phyloP scores from a whole-genome alignment of 1,284 basidiomycete genomes.

The Austroboletus novae-zelandiae region DNA sequence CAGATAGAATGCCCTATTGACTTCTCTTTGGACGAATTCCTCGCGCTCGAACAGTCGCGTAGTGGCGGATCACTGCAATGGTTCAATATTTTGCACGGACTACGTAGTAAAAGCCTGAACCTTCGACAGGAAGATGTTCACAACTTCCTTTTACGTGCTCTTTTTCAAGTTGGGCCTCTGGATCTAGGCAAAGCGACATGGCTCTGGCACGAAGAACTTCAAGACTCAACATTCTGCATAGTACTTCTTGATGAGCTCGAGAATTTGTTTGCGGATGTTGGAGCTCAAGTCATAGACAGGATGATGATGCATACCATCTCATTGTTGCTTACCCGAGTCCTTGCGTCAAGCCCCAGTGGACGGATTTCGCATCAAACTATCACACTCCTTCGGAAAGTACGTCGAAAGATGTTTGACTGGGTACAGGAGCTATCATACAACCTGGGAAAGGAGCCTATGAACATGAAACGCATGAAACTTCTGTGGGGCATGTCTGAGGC shows the following conservation, averaged over 20 bases:
- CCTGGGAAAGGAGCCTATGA: not conserved
- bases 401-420: conserved; percentile 37
- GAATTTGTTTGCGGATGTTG: conserved; percentile 25
- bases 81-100: conserved; percentile 44
- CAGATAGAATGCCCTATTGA: conserved; percentile 36
- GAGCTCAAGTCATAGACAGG: conserved; percentile 39
- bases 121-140: conserved; percentile 39
- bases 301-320: conserved; percentile 35
- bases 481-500: conserved; percentile 21
- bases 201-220: conserved; percentile 34
- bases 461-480: not conserved
- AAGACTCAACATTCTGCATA: conserved; percentile 29
- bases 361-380: conserved; percentile 8
- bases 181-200: conserved; percentile 9
- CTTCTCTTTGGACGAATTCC: conserved; percentile 9
- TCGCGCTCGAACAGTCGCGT: conserved; percentile 31
- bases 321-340: conserved; percentile 32
- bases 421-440: conserved; percentile 17
- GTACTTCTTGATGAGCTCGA: conserved; percentile 33
- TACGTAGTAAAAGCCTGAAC: conserved; percentile 35
- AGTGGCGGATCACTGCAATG: conserved; percentile 44
- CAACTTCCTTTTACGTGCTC: conserved; percentile 38
- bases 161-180: conserved; percentile 39
- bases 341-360: conserved; percentile 23
- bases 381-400: conserved; percentile 28